These are phyloP conservation scores for Casaregolazyma suthepensis DNA, from an alignment of 1,139 yeast species.

Conservation along the genomic window DNA sequence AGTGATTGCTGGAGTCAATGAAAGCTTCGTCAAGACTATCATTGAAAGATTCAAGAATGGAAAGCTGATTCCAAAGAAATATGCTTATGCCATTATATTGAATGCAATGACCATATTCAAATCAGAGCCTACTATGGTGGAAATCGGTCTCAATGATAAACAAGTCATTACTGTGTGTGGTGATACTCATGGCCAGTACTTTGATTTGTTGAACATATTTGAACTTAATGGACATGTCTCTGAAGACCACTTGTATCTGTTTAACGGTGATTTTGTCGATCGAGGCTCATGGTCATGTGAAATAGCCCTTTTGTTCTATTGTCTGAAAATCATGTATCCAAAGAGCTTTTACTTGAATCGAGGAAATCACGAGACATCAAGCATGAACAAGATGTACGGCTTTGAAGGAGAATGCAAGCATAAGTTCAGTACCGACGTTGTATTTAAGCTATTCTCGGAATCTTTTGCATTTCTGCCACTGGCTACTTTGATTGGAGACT, in stretches of 20 bases:
- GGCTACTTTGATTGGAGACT: conserved; percentile 70
- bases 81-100: conserved; percentile 76
- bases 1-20: conserved; percentile 31
- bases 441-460: conserved; percentile 82
- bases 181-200: conserved; percentile 97
- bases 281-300: conserved; percentile 99
- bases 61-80: conserved; percentile 67
- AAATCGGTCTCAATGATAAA: conserved; percentile 44
- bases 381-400: conserved; percentile 95
- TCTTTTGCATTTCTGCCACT: conserved; percentile 83
- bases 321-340: conserved; percentile 78
- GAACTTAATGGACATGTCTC: conserved; percentile 63
- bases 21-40: conserved; percentile 57
- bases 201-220: conserved; percentile 78
- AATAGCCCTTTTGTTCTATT: conserved; percentile 76
- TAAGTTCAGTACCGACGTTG: conserved; percentile 67
- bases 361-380: conserved; percentile 96
- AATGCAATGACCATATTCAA: conserved; percentile 62
- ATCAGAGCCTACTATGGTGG: conserved; percentile 70
- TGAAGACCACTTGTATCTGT: conserved; percentile 65
- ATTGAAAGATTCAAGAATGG: conserved; percentile 67
- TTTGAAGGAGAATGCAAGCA: conserved; percentile 93
- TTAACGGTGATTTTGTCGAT: conserved; percentile 97
- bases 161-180: conserved; percentile 76
- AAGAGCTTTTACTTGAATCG: conserved; percentile 66